These are phyloP conservation scores for Lotmaria passim DNA, from an alignment of 208 protist species.

Conservation along the genomic window DNA sequence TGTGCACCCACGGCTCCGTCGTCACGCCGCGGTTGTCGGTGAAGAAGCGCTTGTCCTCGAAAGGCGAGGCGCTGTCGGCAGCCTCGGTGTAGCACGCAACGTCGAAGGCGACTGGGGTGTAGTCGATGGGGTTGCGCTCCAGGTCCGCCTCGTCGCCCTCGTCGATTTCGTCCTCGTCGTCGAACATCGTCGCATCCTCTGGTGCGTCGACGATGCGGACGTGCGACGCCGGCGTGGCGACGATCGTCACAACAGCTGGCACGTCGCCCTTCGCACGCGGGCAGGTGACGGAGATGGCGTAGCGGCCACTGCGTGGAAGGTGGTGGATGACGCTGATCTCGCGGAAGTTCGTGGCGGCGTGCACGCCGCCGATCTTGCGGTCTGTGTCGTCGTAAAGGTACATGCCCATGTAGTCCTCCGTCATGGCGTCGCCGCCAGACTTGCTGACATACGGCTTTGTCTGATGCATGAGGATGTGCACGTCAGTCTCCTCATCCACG, in stretches of 20 bases:
- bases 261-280: constrained; percentile 60
- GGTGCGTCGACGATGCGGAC: constrained; percentile 64
- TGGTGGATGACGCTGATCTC: constrained; percentile 77
- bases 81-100: constrained; percentile 40
- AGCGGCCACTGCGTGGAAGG: constrained; percentile 60
- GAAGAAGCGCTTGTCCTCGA: constrained; percentile 54
- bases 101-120: constrained; percentile 38
- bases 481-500: constrained; percentile 68
- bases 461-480: constrained; percentile 81
- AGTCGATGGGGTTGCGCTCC: constrained; percentile 56
- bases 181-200: constrained; percentile 63
- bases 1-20: constrained; percentile 58
- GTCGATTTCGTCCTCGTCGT: constrained; percentile 53
- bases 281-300: constrained; percentile 76
- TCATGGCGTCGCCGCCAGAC: constrained; percentile 67
- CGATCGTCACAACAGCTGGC: constrained; percentile 56
- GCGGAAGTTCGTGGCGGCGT: constrained; percentile 81
- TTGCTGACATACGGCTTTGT: constrained; percentile 54
- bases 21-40: constrained; percentile 51
- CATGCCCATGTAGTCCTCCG: constrained; percentile 78
- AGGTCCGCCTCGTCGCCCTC: constrained; percentile 74
- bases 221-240: constrained; percentile 44
- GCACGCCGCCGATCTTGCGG: constrained; percentile 64
- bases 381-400: constrained; percentile 86
- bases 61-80: constrained; percentile 59